Evolutionary conservation across 1,284 basidiomycete species (phyloP).

Genomic region (Hortiboletus rubellus): DNA sequence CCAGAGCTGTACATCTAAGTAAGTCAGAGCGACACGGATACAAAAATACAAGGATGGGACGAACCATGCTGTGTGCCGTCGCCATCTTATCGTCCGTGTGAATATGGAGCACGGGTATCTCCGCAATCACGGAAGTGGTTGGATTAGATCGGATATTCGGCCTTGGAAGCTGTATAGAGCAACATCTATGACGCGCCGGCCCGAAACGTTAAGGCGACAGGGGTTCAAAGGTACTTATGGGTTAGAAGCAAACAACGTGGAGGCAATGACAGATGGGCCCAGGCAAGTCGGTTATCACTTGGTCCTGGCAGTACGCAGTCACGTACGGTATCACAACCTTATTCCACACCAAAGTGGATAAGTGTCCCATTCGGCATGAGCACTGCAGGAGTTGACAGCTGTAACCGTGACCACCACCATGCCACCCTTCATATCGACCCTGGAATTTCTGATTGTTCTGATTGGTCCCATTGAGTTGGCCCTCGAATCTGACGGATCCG

Average conservation of each 20-base stretch:
- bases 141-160: background rate
- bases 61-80: background rate
- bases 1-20: background rate
- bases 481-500: constrained; percentile 2
- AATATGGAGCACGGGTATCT: background rate
- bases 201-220: constrained; percentile 1
- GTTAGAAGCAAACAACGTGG: background rate
- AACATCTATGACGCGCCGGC: constrained; percentile 1
- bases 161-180: constrained; percentile 4
- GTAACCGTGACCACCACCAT: background rate
- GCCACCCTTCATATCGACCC: background rate
- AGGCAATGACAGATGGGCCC: background rate
- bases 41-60: background rate
- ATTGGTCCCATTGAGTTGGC: background rate
- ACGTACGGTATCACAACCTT: constrained; percentile 15
- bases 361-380: background rate
- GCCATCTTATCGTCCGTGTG: constrained; percentile 8
- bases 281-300: background rate
- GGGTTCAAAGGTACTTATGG: background rate
- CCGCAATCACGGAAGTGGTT: background rate
- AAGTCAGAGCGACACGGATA: background rate
- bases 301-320: background rate
- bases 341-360: constrained; percentile 8
- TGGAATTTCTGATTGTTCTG: background rate
- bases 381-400: background rate